phyloP scores from a whole-genome alignment of 768 basidiomycete genomes.

The Kwoniella dendrophila region DNA sequence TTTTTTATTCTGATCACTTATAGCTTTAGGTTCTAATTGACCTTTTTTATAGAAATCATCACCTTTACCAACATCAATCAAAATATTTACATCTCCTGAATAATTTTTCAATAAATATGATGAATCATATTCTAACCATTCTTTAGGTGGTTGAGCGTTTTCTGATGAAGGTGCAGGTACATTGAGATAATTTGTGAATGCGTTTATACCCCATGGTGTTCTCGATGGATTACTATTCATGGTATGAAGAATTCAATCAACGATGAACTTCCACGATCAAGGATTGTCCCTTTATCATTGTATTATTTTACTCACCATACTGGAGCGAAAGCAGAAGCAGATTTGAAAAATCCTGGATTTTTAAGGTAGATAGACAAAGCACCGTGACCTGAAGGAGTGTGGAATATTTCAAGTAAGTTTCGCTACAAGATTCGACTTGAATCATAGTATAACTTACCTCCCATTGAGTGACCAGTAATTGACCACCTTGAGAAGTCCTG shows the following conservation, averaged over 20 bases:
- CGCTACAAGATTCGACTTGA: not conserved
- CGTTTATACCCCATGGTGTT: slow-evolving; percentile 89
- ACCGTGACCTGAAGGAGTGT: slow-evolving; percentile 68
- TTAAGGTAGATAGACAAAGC: slow-evolving; percentile 86
- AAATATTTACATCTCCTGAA: slow-evolving; percentile 66
- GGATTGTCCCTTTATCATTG: not conserved
- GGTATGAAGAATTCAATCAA: not conserved
- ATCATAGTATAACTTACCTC: slow-evolving; percentile 37
- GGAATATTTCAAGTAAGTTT: not conserved
- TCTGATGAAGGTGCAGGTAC: slow-evolving; percentile 62
- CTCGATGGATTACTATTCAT: slow-evolving; percentile 74
- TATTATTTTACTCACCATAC: slow-evolving; percentile 45
- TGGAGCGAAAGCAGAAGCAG: slow-evolving; percentile 76
- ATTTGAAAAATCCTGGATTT: slow-evolving; percentile 71
- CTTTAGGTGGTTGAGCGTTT: slow-evolving; percentile 64
- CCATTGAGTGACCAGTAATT: slow-evolving; percentile 95
- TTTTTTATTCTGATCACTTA: slow-evolving; percentile 74
- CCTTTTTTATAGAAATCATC: slow-evolving; percentile 83
- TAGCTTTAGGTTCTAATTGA: slow-evolving; percentile 88
- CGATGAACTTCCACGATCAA: not conserved
- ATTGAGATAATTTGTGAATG: slow-evolving; percentile 87
- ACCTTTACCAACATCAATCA: slow-evolving; percentile 71
- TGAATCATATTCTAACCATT: slow-evolving; percentile 82
- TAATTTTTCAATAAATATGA: slow-evolving; percentile 72
- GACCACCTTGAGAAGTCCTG: slow-evolving; percentile 83